Conservation (phyloP, 2,329 filamentous ascomycete genomes). For the Simplicillium aogashimaense region DNA sequence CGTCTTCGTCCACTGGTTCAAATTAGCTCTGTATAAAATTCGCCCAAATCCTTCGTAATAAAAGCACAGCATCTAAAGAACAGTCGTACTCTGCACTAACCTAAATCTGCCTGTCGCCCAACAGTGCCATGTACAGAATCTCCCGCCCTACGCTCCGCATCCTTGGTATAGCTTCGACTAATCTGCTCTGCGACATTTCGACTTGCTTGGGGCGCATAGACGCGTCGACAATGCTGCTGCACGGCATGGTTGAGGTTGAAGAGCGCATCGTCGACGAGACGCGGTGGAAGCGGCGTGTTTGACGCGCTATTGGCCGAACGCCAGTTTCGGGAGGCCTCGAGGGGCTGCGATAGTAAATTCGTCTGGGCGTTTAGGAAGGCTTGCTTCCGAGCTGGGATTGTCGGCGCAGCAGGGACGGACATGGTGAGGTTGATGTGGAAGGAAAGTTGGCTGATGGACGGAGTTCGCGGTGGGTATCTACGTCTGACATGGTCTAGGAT, state of each 20-base stretch:
- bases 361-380: constrained; percentile 54
- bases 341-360: constrained; percentile 49
- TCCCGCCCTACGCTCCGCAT: constrained; percentile 18
- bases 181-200: constrained; percentile 67
- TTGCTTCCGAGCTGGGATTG: constrained; percentile 53
- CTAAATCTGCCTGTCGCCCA: too few relatives aligned
- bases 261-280: constrained; percentile 46
- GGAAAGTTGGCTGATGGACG: background rate
- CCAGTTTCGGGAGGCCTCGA: constrained; percentile 46
- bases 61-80: too few relatives aligned
- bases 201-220: constrained; percentile 59
- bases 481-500: too few relatives aligned
- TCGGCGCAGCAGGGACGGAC: constrained; percentile 25
- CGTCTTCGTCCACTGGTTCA: constrained; percentile 15
- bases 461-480: too few relatives aligned
- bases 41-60: too few relatives aligned
- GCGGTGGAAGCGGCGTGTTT: constrained; percentile 30
- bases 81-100: too few relatives aligned
- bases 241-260: constrained; percentile 50
- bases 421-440: background rate
- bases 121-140: too few relatives aligned
- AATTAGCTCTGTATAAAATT: too few relatives aligned
- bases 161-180: constrained; percentile 49
- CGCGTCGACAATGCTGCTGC: constrained; percentile 54
- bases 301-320: constrained; percentile 33